Evolutionary conservation across 345 rosid genomes (phyloP).

Genomic region (Kernera saxatilis): DNA sequence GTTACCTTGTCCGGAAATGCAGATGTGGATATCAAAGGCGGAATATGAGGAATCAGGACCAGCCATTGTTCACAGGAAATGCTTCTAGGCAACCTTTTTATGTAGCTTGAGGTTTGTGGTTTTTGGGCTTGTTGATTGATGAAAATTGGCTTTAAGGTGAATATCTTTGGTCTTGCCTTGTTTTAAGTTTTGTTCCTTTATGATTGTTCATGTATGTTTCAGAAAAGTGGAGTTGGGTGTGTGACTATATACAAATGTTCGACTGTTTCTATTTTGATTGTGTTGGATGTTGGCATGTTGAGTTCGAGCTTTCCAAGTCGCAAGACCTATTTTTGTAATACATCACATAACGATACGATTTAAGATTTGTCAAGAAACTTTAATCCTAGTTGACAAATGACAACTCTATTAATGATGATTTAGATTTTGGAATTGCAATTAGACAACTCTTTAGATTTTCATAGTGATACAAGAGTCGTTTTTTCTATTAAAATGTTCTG

Average conservation of each 20-base stretch:
- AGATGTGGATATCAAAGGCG: conserved; percentile 87
- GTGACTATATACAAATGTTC: background rate
- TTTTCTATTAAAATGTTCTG: too few species aligned
- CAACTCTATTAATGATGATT: too few species aligned
- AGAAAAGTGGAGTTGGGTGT: background rate
- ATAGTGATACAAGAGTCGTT: too few species aligned
- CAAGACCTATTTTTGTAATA: too few species aligned
- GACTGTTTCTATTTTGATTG: background rate
- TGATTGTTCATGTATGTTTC: conserved; percentile 6
- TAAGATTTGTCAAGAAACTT: too few species aligned
- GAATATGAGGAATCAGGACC: conserved; percentile 86
- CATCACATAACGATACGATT: too few species aligned
- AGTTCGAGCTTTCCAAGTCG: background rate
- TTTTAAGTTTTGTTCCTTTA: background rate
- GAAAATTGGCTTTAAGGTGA: background rate
- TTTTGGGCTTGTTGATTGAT: conserved; percentile 6
- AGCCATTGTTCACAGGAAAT: conserved; percentile 78
- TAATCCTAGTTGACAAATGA: too few species aligned
- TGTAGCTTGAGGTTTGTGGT: background rate
- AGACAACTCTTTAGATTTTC: too few species aligned
- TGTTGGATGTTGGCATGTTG: background rate
- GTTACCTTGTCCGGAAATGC: background rate
- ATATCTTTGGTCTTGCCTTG: background rate
- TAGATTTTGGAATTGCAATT: too few species aligned
- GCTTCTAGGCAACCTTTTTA: conserved; percentile 47